phyloP scores from a whole-genome alignment of 495 filamentous ascomycete genomes.

The Xylaria bambusicola region DNA sequence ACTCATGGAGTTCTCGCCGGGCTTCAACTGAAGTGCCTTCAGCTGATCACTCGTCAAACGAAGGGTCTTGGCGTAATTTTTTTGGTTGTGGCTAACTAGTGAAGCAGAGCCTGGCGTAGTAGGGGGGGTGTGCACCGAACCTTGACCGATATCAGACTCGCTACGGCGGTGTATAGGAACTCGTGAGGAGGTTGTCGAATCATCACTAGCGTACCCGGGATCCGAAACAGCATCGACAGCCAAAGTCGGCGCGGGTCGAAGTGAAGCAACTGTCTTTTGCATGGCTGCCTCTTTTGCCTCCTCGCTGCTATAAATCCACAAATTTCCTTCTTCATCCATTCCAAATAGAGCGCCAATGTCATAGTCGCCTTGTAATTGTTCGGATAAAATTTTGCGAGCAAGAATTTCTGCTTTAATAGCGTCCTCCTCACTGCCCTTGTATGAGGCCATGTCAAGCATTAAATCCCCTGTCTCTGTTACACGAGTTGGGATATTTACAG shows the following conservation, averaged over 20 bases:
- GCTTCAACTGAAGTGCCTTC: conserved; percentile 79
- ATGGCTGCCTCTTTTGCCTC: conserved; percentile 83
- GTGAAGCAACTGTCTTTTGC: conserved; percentile 47
- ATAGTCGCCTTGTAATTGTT: conserved; percentile 92
- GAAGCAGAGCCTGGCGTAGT: conserved; percentile 66
- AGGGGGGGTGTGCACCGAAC: conserved; percentile 72
- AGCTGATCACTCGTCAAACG: conserved; percentile 96
- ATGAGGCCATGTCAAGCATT: conserved; percentile 97
- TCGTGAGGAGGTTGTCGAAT: conserved; percentile 34
- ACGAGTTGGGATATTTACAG: conserved; percentile 88
- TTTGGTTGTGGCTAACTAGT: conserved; percentile 63
- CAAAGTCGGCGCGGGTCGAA: conserved; percentile 51
- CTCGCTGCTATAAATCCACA: conserved; percentile 98
- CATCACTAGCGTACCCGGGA: conserved; percentile 90
- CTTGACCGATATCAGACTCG: conserved; percentile 69
- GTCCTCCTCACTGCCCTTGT: conserved; percentile 91
- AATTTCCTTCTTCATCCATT: conserved; percentile 89
- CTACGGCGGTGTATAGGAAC: conserved; percentile 51
- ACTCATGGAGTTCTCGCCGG: conserved; percentile 85
- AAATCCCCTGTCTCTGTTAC: conserved; percentile 93
- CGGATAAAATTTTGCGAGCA: conserved; percentile 91
- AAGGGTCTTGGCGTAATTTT: conserved; percentile 95
- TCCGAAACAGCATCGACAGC: conserved; percentile 81
- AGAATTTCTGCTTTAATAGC: conserved; percentile 86
- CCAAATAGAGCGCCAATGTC: conserved; percentile 95